Evolutionary conservation across 306 rosid species (phyloP), one percentile per base, ranked within the genome.

Genomic region (Fagus crenata): DNA sequence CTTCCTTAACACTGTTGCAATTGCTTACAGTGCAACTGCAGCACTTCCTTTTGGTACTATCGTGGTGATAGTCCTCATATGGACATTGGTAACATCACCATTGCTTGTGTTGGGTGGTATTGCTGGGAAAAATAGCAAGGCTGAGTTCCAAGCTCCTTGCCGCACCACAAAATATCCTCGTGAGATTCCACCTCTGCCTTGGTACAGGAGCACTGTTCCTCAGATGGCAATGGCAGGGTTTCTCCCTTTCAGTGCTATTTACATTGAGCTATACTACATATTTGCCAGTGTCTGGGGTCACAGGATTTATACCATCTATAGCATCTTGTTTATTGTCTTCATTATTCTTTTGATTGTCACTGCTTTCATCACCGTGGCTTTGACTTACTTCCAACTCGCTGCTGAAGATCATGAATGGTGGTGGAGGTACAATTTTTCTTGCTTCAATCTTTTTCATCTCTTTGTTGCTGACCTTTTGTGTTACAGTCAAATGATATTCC

Each of bases 351-450:
- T 94, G 90, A 90, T 92, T 79, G 98, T 94, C 85, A 94, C 98
- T 69, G 98, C 98, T 81, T 94, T 94, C 79, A 94, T 92, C 80
- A 94, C 98, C 68, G 98, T 94, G 87, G 98, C 98, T 73, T 79
- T 94, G 93, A 94, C 98, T 60, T 94, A 94, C 86, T 94, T 94
- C 78, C 98, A 94, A 88, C 96, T 94, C 78, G 93, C 98, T 78
- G 97, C 98, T n/a, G 98, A 94, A 86, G 98, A 94, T 83, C 98
- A 94, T 81, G 97, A 85, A 86, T 94, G 98, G 98, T 94, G 98
- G 98, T 94, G 98, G 97, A 94, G 98, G 98, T 94, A 87, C 67
- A 73, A 68, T 13, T 70, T 63, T 35, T 67, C 71, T 74, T 58
- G 31, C 77, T 42, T 75, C 17, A 2, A 17, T 14, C n/a, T 53